phyloP scores from a whole-genome alignment of 352 stramenopile genomes.

The Pythium volutum region DNA sequence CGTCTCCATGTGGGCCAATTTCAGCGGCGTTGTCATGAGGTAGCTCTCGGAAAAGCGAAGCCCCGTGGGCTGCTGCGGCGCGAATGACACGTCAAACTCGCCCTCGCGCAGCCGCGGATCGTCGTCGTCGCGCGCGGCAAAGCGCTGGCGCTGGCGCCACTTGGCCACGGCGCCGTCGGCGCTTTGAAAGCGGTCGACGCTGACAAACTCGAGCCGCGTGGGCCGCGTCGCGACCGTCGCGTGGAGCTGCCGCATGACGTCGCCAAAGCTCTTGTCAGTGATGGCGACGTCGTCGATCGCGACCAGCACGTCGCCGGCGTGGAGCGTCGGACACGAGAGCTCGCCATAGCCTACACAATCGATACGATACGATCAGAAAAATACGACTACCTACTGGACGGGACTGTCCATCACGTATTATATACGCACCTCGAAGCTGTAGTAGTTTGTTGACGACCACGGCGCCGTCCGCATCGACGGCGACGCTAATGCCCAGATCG shows the following conservation, averaged over 20 bases:
- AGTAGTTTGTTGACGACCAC: slow-evolving; percentile 33
- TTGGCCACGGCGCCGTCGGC: slow-evolving; percentile 17
- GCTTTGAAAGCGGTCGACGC: slow-evolving; percentile 25
- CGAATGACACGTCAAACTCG: slow-evolving; percentile 41
- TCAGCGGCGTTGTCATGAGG: slow-evolving; percentile 34
- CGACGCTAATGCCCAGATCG: slow-evolving; percentile 34
- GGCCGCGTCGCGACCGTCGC: slow-evolving; percentile 18
- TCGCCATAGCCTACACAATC: slow-evolving; percentile 29
- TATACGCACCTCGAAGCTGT: slow-evolving; percentile 15
- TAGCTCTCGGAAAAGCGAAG: slow-evolving; percentile 36
- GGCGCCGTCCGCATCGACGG: slow-evolving; percentile 27
- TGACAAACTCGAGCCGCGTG: slow-evolving; percentile 33
- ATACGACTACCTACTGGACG: neutral
- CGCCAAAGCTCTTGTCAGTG: slow-evolving; percentile 19
- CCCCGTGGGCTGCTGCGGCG: slow-evolving; percentile 30
- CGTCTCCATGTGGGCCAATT: slow-evolving; percentile 26
- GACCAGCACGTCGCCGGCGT: slow-evolving; percentile 34
- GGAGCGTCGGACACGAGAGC: slow-evolving; percentile 27
- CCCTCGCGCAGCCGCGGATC: slow-evolving; percentile 25
- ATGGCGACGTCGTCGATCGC: slow-evolving; percentile 25
- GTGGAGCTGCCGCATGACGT: slow-evolving; percentile 30
- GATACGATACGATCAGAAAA: neutral
- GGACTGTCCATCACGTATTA: neutral
- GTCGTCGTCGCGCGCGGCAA: slow-evolving; percentile 3
- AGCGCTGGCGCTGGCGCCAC: slow-evolving; percentile 25